Evolutionary conservation across 768 basidiomycete genomes (phyloP).

Genomic region (Lentinus brumalis): DNA sequence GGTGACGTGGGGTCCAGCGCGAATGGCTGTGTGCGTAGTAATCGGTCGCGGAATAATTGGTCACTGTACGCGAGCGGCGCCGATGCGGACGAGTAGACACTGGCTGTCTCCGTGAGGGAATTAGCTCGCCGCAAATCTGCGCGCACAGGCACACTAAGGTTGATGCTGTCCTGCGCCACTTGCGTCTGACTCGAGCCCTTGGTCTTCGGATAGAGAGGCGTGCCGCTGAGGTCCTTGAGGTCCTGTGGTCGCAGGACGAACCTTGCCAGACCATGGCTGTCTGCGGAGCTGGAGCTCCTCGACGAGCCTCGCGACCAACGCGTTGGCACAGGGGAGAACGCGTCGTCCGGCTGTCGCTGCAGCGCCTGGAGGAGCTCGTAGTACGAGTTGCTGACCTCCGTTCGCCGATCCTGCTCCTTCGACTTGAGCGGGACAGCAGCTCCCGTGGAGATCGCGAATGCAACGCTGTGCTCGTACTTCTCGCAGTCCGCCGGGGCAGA

Average conservation of each 20-base stretch:
- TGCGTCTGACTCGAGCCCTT: conserved; percentile 8
- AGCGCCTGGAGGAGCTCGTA: conserved; percentile 15
- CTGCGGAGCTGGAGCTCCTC: conserved; percentile 7
- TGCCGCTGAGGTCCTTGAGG: conserved; percentile 11
- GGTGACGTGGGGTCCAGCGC: conserved; percentile 24
- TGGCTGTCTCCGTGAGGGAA: conserved; percentile 28
- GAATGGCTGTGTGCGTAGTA: conserved; percentile 23
- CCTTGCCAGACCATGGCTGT: background rate
- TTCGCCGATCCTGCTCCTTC: background rate
- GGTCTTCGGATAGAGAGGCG: conserved; percentile 11
- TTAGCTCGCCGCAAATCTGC: conserved; percentile 7
- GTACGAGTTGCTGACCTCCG: conserved; percentile 11
- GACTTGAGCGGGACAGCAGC: conserved; percentile 9
- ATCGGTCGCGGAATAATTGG: conserved; percentile 22
- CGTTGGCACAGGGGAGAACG: conserved; percentile 4
- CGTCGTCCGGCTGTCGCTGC: conserved; percentile 6
- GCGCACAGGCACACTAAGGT: background rate
- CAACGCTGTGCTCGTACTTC: conserved; percentile 15
- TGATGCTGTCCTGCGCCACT: conserved; percentile 2
- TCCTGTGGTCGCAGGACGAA: conserved; percentile 16
- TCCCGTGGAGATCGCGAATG: conserved; percentile 8
- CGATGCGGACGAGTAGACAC: conserved; percentile 40
- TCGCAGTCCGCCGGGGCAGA: conserved; percentile 13
- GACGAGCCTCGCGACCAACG: conserved; percentile 12
- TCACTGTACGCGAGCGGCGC: conserved; percentile 33